Evolutionary conservation across 371 early-diverging fungal genomes (phyloP).

Genomic region (Apophysomyces variabilis): DNA sequence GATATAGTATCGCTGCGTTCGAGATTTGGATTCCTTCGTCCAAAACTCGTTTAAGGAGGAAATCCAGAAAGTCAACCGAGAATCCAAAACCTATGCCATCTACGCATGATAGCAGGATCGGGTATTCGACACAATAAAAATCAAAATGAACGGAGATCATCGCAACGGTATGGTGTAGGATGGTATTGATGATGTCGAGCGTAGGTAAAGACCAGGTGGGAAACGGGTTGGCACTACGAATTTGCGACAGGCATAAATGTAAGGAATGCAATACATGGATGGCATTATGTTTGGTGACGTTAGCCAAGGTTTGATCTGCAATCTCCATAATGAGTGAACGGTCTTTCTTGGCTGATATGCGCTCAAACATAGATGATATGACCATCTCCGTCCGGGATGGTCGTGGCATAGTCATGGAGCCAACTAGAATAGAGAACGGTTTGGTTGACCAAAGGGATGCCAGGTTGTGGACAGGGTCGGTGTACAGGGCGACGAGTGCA

Average conservation of each 20-base stretch:
- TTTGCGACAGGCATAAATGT: constrained; percentile 45
- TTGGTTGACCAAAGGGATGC: constrained; percentile 42
- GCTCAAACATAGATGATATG: constrained; percentile 1
- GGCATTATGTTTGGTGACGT: constrained; percentile 50
- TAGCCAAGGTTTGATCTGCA: constrained; percentile 23
- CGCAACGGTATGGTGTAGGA: constrained; percentile 40
- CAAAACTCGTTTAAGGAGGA: constrained; percentile 41
- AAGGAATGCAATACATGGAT: constrained; percentile 47
- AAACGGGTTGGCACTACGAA: constrained; percentile 45
- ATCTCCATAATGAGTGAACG: constrained; percentile 30
- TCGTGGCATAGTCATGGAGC: constrained; percentile 19
- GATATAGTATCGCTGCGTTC: constrained; percentile 51
- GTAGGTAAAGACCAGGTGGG: constrained; percentile 49
- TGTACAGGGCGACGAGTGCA: constrained; percentile 32
- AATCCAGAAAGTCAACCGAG: constrained; percentile 54
- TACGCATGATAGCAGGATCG: constrained; percentile 50
- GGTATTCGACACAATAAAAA: constrained; percentile 53
- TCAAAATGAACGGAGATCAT: constrained; percentile 47
- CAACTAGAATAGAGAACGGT: constrained; percentile 40
- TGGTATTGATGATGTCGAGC: constrained; percentile 32
- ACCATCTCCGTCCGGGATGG: not conserved
- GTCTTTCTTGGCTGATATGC: constrained; percentile 8
- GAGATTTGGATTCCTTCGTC: constrained; percentile 39
- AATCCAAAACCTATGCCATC: constrained; percentile 50
- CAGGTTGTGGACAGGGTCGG: constrained; percentile 44